Percentiles rank a stretch among this genome's conserved stretches.
Conservation (phyloP, 768 basidiomycete species). For the Porphyrellus cyaneotinctus region DNA sequence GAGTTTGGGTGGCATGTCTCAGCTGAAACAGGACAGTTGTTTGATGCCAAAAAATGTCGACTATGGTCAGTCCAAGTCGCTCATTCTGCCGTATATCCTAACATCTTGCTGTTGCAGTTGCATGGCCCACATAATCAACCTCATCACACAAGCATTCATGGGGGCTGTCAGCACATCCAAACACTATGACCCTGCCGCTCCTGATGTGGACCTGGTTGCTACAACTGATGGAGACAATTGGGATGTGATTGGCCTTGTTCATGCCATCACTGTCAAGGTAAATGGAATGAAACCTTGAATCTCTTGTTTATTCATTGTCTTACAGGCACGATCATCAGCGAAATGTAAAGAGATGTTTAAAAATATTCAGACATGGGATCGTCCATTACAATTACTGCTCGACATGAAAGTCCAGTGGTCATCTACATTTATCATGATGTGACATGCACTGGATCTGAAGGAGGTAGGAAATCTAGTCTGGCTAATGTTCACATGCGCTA, state of each 20-base stretch:
- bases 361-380: too few species aligned
- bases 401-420: background rate
- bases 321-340: background rate
- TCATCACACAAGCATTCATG: background rate
- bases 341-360: background rate
- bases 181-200: background rate
- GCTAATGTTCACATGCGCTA: background rate
- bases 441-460: background rate
- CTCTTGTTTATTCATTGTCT: background rate
- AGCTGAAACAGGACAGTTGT: background rate
- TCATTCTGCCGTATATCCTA: too few species aligned
- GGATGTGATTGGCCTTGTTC: slow-evolving; percentile 2
- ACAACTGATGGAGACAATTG: background rate
- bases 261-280: slow-evolving; percentile 3
- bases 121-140: slow-evolving; percentile 5
- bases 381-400: background rate
- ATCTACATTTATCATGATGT: background rate
- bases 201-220: background rate
- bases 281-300: too few species aligned
- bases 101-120: background rate
- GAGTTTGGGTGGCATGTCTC: too few species aligned
- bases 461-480: background rate
- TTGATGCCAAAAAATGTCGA: background rate
- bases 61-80: too few species aligned
- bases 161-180: background rate